A percentile compares a stretch with the other conserved stretches of the same genome.
Conservation (phyloP, 192 early-diverging fungal genomes). For the Gaertneriomyces sp. region DNA sequence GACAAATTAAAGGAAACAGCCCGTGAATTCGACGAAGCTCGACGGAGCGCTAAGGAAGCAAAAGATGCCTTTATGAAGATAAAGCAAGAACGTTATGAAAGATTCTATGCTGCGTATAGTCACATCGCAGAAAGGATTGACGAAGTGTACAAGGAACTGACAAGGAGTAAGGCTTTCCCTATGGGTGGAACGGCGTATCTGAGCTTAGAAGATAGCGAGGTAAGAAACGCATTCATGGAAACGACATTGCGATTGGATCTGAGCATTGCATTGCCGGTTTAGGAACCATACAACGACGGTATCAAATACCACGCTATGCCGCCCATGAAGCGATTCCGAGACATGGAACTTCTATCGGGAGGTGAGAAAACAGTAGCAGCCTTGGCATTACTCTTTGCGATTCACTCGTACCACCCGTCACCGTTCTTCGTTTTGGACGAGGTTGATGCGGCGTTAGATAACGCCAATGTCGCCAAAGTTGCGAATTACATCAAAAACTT, state of each 20-base stretch:
- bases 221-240: slow-evolving; percentile 7
- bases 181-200: slow-evolving; percentile 93
- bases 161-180: slow-evolving; percentile 78
- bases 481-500: slow-evolving; percentile 82
- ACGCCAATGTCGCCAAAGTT: slow-evolving; percentile 91
- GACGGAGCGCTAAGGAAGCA: slow-evolving; percentile 74
- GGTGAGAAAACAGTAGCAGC: slow-evolving; percentile 99
- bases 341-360: slow-evolving; percentile 98
- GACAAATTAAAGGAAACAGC: slow-evolving; percentile 73
- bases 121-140: slow-evolving; percentile 93
- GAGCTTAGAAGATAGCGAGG: slow-evolving; percentile 84
- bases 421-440: slow-evolving; percentile 99
- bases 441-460: slow-evolving; percentile 97
- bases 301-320: slow-evolving; percentile 99
- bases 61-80: slow-evolving; percentile 78
- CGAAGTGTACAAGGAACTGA: slow-evolving; percentile 93
- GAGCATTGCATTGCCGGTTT: background rate
- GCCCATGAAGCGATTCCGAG: slow-evolving; percentile 97
- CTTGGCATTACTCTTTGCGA: slow-evolving; percentile 92
- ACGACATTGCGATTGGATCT: background rate
- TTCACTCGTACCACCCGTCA: slow-evolving; percentile 88
- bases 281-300: slow-evolving; percentile 90
- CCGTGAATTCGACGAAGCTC: slow-evolving; percentile 76
- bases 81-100: slow-evolving; percentile 73
- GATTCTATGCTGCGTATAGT: slow-evolving; percentile 78